These are phyloP conservation scores for Thraustochytrium sp. DNA, from an alignment of 352 stramenopile genomes.

Conservation along the genomic window DNA sequence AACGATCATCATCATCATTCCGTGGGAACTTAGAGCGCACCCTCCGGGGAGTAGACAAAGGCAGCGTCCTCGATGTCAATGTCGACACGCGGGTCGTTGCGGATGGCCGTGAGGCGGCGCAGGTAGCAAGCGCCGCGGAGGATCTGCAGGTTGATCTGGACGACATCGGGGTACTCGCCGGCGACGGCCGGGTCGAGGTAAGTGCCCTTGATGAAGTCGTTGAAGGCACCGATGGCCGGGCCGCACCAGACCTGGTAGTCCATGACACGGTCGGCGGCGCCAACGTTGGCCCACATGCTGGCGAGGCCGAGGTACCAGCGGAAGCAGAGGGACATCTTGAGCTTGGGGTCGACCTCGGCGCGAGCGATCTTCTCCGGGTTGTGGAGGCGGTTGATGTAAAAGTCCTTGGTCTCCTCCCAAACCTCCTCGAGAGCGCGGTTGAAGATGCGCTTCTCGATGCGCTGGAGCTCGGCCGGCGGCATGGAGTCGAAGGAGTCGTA, in stretches of 20 bases:
- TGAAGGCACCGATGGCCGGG: slow-evolving; percentile 32
- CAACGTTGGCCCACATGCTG: slow-evolving; percentile 13
- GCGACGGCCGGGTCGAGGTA: slow-evolving; percentile 27
- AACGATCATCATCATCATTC: too few relatives aligned
- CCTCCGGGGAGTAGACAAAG: neutral
- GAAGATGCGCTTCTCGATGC: slow-evolving; percentile 38
- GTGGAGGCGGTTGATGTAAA: slow-evolving; percentile 35
- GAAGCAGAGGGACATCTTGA: slow-evolving; percentile 43
- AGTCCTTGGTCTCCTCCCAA: slow-evolving; percentile 35
- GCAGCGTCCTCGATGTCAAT: neutral
- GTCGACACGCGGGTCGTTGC: slow-evolving; percentile 10
- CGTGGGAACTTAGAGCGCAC: neutral
- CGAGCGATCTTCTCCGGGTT: slow-evolving; percentile 27
- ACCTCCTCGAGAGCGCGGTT: neutral
- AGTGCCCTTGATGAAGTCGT: slow-evolving; percentile 38
- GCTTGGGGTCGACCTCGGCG: slow-evolving; percentile 30
- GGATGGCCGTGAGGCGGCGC: neutral
- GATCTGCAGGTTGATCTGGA: slow-evolving; percentile 35
- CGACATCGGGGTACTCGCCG: slow-evolving; percentile 11
- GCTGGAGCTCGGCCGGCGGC: neutral
- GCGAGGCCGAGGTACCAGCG: slow-evolving; percentile 35
- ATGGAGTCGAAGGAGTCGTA: slow-evolving; percentile 38
- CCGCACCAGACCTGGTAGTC: slow-evolving; percentile 39
- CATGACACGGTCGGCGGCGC: neutral
- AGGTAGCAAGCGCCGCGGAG: slow-evolving; percentile 25